A percentile compares a stretch with the other conserved stretches of the same genome.
These are phyloP conservation scores for Penicillium flavigenum DNA, from an alignment of 495 filamentous ascomycete species.

Conservation along the genomic window DNA sequence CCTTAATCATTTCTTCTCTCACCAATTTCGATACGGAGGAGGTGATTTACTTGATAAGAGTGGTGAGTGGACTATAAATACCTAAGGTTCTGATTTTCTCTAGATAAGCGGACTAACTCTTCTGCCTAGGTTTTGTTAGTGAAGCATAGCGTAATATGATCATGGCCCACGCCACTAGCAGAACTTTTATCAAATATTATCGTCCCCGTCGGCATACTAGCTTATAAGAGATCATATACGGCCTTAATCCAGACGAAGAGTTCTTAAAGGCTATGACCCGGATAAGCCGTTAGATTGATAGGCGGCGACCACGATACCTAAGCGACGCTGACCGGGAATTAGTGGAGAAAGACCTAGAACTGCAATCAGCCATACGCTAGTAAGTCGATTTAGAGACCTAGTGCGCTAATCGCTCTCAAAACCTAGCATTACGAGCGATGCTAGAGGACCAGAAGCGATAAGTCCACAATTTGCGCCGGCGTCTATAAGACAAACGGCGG, in stretches of 20 bases:
- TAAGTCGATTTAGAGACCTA: slow-evolving; percentile 14
- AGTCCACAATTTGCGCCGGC: slow-evolving; percentile 18
- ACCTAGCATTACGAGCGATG: slow-evolving; percentile 13
- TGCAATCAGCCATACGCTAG: slow-evolving; percentile 10
- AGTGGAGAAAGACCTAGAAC: slow-evolving; percentile 14
- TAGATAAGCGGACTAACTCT: slow-evolving; percentile 2
- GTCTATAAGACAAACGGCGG: slow-evolving; percentile 21
- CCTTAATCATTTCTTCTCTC: slow-evolving; percentile 11
- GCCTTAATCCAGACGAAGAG: slow-evolving; percentile 25
- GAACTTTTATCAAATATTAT: slow-evolving; percentile 33
- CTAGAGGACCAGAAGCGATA: slow-evolving; percentile 19
- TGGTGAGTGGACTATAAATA: slow-evolving; percentile 13
- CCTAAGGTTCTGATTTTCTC: slow-evolving; percentile 1
- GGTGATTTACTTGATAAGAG: slow-evolving; percentile 17
- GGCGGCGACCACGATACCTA: slow-evolving; percentile 24
- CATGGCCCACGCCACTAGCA: slow-evolving; percentile 24
- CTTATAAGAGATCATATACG: slow-evolving; percentile 24
- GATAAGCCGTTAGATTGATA: slow-evolving; percentile 31
- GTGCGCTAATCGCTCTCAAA: slow-evolving; percentile 10
- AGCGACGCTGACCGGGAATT: slow-evolving; percentile 10
- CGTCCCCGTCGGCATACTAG: slow-evolving; percentile 23
- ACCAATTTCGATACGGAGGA: slow-evolving; percentile 18
- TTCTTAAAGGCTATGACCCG: slow-evolving; percentile 25
- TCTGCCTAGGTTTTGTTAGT: slow-evolving; percentile 25
- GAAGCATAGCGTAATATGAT: slow-evolving; percentile 32